Percentiles rank a stretch among this genome's conserved stretches.
These are phyloP conservation scores for Alternaria arborescens DNA, from an alignment of 2,329 filamentous ascomycete genomes.

Conservation along the genomic window DNA sequence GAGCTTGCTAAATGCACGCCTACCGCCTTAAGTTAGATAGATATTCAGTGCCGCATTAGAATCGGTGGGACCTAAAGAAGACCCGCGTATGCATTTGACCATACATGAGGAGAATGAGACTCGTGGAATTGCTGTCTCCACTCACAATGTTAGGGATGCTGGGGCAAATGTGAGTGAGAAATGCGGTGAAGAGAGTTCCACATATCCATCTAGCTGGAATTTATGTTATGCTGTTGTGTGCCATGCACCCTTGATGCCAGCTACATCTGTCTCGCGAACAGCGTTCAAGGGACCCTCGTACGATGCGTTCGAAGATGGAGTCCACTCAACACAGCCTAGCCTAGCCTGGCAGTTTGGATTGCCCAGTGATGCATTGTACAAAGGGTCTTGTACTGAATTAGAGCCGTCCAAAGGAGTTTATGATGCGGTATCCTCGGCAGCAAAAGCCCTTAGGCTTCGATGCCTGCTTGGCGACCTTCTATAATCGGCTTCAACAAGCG, in stretches of 20 bases:
- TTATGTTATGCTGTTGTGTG: neutral
- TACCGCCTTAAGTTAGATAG: slow-evolving; percentile 3
- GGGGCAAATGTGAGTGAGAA: neutral
- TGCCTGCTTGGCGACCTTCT: slow-evolving; percentile 3
- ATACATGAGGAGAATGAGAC: slow-evolving; percentile 2
- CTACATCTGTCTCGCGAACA: neutral
- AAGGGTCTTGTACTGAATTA: neutral
- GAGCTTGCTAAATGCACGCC: slow-evolving; percentile 4
- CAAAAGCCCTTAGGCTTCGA: neutral
- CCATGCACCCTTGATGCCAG: neutral
- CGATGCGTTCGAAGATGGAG: neutral
- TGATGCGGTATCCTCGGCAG: slow-evolving; percentile 4
- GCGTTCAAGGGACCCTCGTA: neutral
- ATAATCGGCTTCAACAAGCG: neutral
- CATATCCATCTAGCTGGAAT: neutral
- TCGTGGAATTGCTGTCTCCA: slow-evolving; percentile 4
- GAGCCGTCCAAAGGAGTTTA: neutral
- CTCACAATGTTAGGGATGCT: slow-evolving; percentile 1
- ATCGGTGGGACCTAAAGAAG: slow-evolving; percentile 6
- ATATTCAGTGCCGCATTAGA: neutral
- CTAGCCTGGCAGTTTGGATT: neutral
- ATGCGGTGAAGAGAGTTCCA: neutral
- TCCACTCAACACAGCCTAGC: neutral
- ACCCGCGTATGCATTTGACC: slow-evolving; percentile 3
- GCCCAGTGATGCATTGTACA: slow-evolving; percentile 1